Evolutionary conservation across 106 monocot genomes (phyloP).

Genomic region (Narthecium ossifragum): DNA sequence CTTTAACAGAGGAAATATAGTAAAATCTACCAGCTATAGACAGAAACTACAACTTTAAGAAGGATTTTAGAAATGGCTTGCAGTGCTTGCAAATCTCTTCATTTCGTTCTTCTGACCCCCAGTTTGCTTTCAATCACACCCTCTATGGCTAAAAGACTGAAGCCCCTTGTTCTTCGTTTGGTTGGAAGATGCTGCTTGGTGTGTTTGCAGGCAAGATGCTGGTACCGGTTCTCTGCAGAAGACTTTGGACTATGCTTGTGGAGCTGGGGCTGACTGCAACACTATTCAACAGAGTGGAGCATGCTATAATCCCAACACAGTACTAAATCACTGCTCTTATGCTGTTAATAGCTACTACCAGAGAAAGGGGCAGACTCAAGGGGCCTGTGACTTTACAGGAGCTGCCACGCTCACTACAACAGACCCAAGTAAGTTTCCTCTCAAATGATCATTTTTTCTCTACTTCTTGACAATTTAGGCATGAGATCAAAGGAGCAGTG

Average conservation of each 20-base stretch:
- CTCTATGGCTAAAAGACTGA: too few relatives aligned
- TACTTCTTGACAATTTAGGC: neutral
- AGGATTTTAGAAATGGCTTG: too few relatives aligned
- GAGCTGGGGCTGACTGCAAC: conserved; percentile 27
- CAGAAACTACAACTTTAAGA: too few relatives aligned
- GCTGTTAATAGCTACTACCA: conserved; percentile 18
- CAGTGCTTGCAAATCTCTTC: too few relatives aligned
- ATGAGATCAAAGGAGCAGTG: neutral
- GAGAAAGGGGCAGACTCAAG: conserved; percentile 11
- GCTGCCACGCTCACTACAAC: conserved; percentile 10
- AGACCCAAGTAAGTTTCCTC: conserved; percentile 21
- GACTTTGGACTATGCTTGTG: conserved; percentile 25
- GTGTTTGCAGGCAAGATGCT: conserved; percentile 15
- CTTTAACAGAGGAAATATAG: neutral
- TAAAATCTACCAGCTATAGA: too few relatives aligned
- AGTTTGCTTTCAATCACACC: too few relatives aligned
- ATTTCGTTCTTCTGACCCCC: too few relatives aligned
- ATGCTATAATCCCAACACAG: conserved; percentile 19
- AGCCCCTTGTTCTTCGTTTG: neutral
- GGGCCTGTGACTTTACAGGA: conserved; percentile 17
- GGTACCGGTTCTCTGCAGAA: conserved; percentile 5
- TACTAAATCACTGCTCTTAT: conserved; percentile 15
- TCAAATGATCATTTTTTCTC: neutral
- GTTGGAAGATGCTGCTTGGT: conserved; percentile 18
- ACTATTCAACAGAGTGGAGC: conserved; percentile 11